A percentile compares a stretch with the other conserved stretches of the same genome.
Evolutionary conservation across 2,329 filamentous ascomycete species (phyloP).

Genomic region (Trichoderma asperellum): DNA sequence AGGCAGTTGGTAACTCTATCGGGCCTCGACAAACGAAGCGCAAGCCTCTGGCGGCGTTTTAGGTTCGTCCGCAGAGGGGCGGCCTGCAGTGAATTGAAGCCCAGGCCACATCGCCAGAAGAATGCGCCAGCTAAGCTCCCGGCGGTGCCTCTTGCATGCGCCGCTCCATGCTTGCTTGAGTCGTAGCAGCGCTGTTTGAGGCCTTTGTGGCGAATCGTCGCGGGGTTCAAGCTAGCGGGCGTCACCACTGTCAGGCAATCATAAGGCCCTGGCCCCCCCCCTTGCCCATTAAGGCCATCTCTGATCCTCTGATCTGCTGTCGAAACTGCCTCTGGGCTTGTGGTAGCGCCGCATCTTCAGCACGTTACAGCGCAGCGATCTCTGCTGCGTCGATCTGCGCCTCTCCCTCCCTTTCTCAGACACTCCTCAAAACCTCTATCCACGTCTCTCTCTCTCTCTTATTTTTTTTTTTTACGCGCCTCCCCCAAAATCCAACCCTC

Average conservation of each 20-base stretch:
- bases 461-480: neutral
- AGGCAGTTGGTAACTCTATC: neutral
- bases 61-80: conserved; percentile 5
- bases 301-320: conserved; percentile 1
- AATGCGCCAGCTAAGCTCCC: neutral
- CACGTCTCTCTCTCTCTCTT: no score
- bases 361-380: conserved; percentile 8
- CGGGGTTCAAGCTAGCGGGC: conserved; percentile 6
- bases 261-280: conserved; percentile 17
- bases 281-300: neutral
- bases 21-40: neutral
- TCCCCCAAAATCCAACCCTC: neutral
- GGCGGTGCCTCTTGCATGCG: neutral
- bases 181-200: conserved; percentile 21
- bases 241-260: conserved; percentile 5
- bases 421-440: neutral
- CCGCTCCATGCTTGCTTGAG: conserved; percentile 7
- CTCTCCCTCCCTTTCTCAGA: neutral
- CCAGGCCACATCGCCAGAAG: neutral
- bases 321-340: neutral
- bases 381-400: neutral
- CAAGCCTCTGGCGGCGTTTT: conserved; percentile 10
- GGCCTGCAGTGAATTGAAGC: neutral
- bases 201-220: conserved; percentile 18
- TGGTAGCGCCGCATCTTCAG: conserved; percentile 3